These are phyloP conservation scores for Sphaerobolus stellatus DNA, from an alignment of 1,284 basidiomycete genomes.

Conservation along the genomic window DNA sequence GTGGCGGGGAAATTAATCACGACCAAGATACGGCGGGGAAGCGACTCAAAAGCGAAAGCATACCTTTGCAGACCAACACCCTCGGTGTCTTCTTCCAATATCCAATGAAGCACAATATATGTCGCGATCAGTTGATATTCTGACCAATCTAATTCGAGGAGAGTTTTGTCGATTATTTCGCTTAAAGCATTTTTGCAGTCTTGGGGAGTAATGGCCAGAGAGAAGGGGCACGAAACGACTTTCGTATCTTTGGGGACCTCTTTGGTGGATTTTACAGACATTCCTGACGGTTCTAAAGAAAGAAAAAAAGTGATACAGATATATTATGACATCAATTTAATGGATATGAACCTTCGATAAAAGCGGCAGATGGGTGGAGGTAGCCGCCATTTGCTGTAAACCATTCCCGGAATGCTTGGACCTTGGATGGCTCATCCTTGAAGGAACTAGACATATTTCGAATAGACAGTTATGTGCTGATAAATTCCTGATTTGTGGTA, in stretches of 20 bases:
- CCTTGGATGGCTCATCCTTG: no score
- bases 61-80: conserved; percentile 23
- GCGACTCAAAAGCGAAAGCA: conserved; percentile 2
- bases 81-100: conserved; percentile 35
- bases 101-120: conserved; percentile 73
- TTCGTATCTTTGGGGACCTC: conserved; percentile 51
- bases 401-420: conserved; percentile 10
- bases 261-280: conserved; percentile 52
- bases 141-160: conserved; percentile 35
- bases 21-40: no score
- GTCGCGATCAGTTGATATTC: conserved; percentile 71
- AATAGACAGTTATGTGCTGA: no score
- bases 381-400: conserved; percentile 2
- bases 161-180: conserved; percentile 34
- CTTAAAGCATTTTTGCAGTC: conserved; percentile 45
- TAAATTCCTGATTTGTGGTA: no score
- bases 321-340: neutral
- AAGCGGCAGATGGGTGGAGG: conserved; percentile 1
- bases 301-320: neutral
- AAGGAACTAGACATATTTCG: no score
- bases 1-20: conserved; percentile 27
- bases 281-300: conserved; percentile 43
- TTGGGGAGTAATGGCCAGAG: conserved; percentile 65
- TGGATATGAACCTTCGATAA: conserved; percentile 5
- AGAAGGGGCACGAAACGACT: conserved; percentile 75